Percentiles rank a stretch among this genome's conserved stretches.
phyloP scores from a whole-genome alignment of 225 moss, liverwort and hornwort species.

The Thuidium tamariscinum region DNA sequence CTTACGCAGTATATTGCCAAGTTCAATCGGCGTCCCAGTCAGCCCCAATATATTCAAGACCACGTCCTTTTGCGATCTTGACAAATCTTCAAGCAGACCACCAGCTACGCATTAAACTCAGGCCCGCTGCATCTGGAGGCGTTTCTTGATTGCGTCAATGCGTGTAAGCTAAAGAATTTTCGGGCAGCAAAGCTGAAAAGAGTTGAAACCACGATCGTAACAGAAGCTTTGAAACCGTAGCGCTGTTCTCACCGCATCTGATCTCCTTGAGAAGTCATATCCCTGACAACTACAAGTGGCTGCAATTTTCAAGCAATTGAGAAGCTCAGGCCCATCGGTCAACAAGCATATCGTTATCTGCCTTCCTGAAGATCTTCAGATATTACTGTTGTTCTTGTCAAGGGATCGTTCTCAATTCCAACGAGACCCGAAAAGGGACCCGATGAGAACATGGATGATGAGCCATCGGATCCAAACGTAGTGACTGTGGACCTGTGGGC shows the following conservation, averaged over 20 bases:
- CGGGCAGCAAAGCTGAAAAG: not conserved
- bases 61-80: not conserved
- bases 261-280: not conserved
- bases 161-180: not conserved
- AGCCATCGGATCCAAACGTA: slow-evolving; percentile 87
- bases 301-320: not conserved
- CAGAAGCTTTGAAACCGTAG: not conserved
- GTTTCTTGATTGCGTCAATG: not conserved
- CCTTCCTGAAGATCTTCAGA: slow-evolving; percentile 96
- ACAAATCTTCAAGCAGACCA: not conserved
- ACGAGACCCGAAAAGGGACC: slow-evolving; percentile 83
- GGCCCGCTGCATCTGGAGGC: not conserved
- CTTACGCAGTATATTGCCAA: not conserved
- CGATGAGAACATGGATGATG: slow-evolving; percentile 93
- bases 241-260: not conserved
- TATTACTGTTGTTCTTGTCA: slow-evolving; percentile 84
- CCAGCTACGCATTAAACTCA: not conserved
- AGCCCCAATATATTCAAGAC: not conserved
- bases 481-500: slow-evolving; percentile 71
- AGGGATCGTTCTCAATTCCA: slow-evolving; percentile 72
- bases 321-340: not conserved
- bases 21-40: not conserved
- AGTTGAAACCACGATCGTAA: not conserved
- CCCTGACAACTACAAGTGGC: not conserved
- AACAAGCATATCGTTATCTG: slow-evolving; percentile 32